Evolutionary conservation across 2,329 filamentous ascomycete genomes (phyloP).

Genomic region (Waltergamsia citrina): DNA sequence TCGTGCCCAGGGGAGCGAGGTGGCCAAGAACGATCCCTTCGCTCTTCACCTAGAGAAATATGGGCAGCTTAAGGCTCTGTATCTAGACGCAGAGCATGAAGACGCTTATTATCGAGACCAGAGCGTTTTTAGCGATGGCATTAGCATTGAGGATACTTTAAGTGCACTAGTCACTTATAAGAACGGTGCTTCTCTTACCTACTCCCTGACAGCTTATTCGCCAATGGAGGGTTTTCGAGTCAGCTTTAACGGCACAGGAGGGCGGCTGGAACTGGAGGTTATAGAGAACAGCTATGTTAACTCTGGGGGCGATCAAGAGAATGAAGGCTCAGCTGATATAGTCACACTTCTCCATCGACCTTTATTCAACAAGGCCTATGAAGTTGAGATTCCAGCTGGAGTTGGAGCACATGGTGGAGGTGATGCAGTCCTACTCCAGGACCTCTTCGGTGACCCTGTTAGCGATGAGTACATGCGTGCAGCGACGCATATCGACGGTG

Average conservation of each 20-base stretch:
- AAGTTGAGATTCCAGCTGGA: constrained; percentile 41
- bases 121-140: constrained; percentile 53
- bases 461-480: constrained; percentile 40
- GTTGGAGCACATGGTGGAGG: constrained; percentile 51
- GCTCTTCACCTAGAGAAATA: constrained; percentile 45
- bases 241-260: constrained; percentile 48
- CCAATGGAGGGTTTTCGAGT: constrained; percentile 54
- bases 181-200: constrained; percentile 47
- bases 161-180: constrained; percentile 47
- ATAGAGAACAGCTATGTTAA: constrained; percentile 55
- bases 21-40: constrained; percentile 45
- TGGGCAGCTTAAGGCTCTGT: constrained; percentile 45
- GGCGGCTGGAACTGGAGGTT: constrained; percentile 50
- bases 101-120: constrained; percentile 53
- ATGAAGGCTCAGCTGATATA: constrained; percentile 42
- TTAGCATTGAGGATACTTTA: constrained; percentile 58
- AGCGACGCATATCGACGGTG: constrained; percentile 49
- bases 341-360: constrained; percentile 39
- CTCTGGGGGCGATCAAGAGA: constrained; percentile 46
- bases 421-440: constrained; percentile 45
- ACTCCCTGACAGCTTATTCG: constrained; percentile 49
- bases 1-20: constrained; percentile 39
- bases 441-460: constrained; percentile 38
- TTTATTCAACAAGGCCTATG: constrained; percentile 45
- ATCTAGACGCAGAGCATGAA: constrained; percentile 53